Evolutionary conservation across 495 filamentous ascomycete genomes (phyloP), one percentile per base, ranked within the genome.

Genomic region (Neurospora hispaniola): DNA sequence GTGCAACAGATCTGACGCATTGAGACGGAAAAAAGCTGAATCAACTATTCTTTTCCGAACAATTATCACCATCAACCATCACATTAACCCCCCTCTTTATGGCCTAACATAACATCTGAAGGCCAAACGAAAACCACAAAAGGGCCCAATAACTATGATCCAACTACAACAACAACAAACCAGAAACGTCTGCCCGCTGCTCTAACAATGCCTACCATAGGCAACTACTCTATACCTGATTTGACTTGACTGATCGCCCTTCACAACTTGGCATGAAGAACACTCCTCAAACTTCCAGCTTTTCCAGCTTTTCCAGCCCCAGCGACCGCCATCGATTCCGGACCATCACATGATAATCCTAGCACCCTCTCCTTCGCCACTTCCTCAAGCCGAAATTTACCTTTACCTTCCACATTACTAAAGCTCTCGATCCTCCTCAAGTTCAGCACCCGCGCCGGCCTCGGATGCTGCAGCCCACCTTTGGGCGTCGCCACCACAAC

Each of bases 381-480:
- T 71, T 31, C 41, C 73, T 71, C 73, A 75, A 72, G 9, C 66
- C 59, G 44, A 10, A 20, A 59, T 44, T 69, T 43, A 31, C 54
- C 38, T 74, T 59, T 62, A 62, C 27, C 14, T 18, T 62, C 11
- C 1, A 62, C 74, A 38, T 74, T 38, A 48, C 76, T 46, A 27
- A 79, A 75, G 42, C 75, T 72, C 72, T 79, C 81, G 71, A 84
- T 76, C 72, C 76, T 80, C 40, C 75, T 75, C 76, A 82, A 75
- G 59, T 82, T 78, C 70, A 78, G 20, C 70, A 78, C 73, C 69
- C 79, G 76, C 66, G 77, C 18, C 42, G 81, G 82, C 46, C 78
- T 74, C 11, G 81, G 82, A 70, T 84, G 79, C 70, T 73, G 70
- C 72, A 84, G 69, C 18, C 71, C 70, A 69, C 79, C 81, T 14